Conservation (phyloP, 2,329 filamentous ascomycete species). For the Fusarium sp. region DNA sequence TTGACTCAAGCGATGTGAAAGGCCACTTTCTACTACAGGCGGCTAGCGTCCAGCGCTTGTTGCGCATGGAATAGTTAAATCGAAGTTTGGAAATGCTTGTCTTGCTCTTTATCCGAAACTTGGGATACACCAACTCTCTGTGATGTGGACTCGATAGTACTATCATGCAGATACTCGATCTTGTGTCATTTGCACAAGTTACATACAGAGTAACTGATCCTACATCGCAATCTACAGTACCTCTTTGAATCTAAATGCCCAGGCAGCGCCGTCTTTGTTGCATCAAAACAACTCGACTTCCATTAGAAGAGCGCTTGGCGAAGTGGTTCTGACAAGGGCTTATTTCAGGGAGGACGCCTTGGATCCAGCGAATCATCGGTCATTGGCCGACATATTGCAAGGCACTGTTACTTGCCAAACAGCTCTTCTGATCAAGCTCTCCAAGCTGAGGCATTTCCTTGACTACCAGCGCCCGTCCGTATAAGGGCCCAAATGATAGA, state of each 20-base stretch:
- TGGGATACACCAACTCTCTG: not conserved
- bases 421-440: not conserved
- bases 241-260: not conserved
- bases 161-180: not conserved
- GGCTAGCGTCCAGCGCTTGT: slow-evolving; percentile 25
- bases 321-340: slow-evolving; percentile 20
- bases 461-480: not conserved
- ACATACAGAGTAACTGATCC: not conserved
- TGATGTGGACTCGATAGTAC: not conserved
- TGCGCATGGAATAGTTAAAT: slow-evolving; percentile 25
- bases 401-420: not conserved
- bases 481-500: not conserved
- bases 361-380: slow-evolving; percentile 13
- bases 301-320: not conserved
- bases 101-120: not conserved
- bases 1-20: slow-evolving; percentile 10
- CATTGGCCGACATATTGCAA: slow-evolving; percentile 4
- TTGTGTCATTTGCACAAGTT: not conserved
- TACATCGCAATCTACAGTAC: not conserved
- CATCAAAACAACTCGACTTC: not conserved
- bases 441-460: slow-evolving; percentile 11
- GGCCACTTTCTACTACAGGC: slow-evolving; percentile 20
- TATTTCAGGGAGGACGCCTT: slow-evolving; percentile 15
- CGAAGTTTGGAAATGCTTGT: slow-evolving; percentile 6
- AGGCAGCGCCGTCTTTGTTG: not conserved